These are phyloP conservation scores for Asterophora lycoperdoides DNA, from an alignment of 768 basidiomycete genomes.

Conservation along the genomic window DNA sequence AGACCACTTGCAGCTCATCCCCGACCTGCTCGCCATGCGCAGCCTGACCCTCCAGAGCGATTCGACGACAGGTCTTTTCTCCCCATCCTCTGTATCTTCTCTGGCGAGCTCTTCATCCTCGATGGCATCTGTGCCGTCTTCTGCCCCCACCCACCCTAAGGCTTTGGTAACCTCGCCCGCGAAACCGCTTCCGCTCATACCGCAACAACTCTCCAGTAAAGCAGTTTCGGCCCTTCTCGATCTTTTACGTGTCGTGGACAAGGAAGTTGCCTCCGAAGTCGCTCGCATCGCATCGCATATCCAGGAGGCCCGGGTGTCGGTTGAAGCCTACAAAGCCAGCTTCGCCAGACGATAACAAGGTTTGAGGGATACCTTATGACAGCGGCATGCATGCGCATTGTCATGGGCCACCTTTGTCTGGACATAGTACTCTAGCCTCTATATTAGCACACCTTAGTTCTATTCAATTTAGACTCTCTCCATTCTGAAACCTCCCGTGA, in stretches of 20 bases:
- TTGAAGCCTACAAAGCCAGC: slow-evolving; percentile 20
- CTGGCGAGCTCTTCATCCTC: neutral
- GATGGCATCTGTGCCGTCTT: slow-evolving; percentile 1
- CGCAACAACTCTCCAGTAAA: neutral
- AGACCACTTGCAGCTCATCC: neutral
- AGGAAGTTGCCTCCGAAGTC: slow-evolving; percentile 25
- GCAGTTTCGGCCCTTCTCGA: slow-evolving; percentile 23
- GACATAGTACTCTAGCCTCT: too few relatives aligned
- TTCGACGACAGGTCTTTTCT: neutral
- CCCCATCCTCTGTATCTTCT: neutral
- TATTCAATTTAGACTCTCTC: too few relatives aligned
- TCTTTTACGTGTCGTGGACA: slow-evolving; percentile 28
- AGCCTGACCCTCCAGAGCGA: neutral
- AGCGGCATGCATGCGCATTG: too few relatives aligned
- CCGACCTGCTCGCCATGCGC: neutral
- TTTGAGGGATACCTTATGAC: too few relatives aligned
- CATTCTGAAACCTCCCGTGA: slow-evolving; percentile 9
- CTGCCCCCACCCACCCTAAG: neutral
- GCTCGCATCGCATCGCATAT: slow-evolving; percentile 20
- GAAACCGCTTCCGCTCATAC: slow-evolving; percentile 9
- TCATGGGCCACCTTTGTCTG: too few relatives aligned
- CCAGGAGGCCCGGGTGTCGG: slow-evolving; percentile 16
- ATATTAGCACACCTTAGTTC: too few relatives aligned
- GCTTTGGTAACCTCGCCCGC: too few relatives aligned
- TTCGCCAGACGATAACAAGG: neutral